phyloP scores from a whole-genome alignment of 2,329 filamentous ascomycete species.

The Alternaria triticina region DNA sequence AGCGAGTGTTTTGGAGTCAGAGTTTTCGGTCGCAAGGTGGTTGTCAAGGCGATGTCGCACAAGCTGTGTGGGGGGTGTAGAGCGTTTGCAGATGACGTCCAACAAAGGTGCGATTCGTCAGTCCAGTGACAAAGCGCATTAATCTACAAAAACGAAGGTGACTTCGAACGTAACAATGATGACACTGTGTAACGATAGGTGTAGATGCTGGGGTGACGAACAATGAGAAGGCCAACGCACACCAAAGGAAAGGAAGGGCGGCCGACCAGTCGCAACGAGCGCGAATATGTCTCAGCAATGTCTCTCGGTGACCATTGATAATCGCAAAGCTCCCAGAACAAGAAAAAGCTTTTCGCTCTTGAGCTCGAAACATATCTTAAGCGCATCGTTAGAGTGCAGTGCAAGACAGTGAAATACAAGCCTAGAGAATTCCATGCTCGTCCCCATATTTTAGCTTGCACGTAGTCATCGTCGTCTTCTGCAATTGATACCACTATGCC shows the following conservation, averaged over 20 bases:
- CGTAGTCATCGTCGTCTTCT: neutral
- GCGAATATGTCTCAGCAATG: neutral
- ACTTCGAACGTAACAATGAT: neutral
- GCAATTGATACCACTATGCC: too few relatives aligned
- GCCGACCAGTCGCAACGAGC: neutral
- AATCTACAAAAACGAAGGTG: neutral
- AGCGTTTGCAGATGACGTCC: neutral
- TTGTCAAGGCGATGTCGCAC: neutral
- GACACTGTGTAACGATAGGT: neutral
- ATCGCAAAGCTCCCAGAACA: neutral
- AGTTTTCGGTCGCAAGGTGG: neutral
- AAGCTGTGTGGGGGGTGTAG: neutral
- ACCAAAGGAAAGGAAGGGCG: neutral
- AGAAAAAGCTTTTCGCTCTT: neutral
- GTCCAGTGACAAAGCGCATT: neutral
- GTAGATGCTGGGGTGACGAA: neutral
- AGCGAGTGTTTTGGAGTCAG: neutral
- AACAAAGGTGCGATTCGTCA: neutral
- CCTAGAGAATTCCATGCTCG: neutral
- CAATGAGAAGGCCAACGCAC: neutral
- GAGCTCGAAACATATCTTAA: neutral
- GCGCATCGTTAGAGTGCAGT: neutral
- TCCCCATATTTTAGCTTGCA: neutral
- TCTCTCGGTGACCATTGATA: neutral
- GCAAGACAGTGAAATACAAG: neutral